phyloP scores from a whole-genome alignment of 495 filamentous ascomycete genomes.

The Tetracladium setigerum region DNA sequence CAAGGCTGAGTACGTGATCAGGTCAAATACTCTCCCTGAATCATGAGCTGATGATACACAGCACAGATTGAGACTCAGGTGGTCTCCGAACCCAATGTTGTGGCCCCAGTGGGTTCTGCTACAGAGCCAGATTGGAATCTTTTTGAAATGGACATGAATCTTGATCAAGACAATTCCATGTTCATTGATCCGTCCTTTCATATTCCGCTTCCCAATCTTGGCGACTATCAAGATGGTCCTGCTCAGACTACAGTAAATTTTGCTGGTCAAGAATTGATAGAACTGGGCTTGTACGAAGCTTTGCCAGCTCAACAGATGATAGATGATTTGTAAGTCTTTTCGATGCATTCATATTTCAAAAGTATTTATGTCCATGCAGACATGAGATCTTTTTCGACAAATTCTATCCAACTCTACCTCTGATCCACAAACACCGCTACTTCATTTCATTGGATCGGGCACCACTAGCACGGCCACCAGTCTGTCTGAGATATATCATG shows the following conservation, averaged over 20 bases:
- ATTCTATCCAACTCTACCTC: constrained; percentile 71
- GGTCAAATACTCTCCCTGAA: not conserved
- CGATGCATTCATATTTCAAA: not conserved
- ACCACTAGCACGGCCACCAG: constrained; percentile 74
- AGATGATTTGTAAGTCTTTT: constrained; percentile 66
- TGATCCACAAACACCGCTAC: constrained; percentile 82
- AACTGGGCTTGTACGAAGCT: constrained; percentile 83
- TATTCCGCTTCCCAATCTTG: constrained; percentile 1
- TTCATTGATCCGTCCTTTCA: constrained; percentile 12
- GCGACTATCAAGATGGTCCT: not conserved
- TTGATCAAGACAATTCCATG: constrained; percentile 7
- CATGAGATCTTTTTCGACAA: constrained; percentile 83
- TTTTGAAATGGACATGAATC: constrained; percentile 27
- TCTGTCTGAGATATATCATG: constrained; percentile 86
- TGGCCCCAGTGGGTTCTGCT: constrained; percentile 3
- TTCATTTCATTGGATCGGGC: constrained; percentile 68
- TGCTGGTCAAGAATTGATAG: constrained; percentile 82
- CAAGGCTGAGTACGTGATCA: constrained; percentile 65
- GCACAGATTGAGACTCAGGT: constrained; percentile 20
- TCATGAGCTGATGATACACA: constrained; percentile 1
- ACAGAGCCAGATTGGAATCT: constrained; percentile 3
- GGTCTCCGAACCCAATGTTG: constrained; percentile 1
- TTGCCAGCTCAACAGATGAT: constrained; percentile 80
- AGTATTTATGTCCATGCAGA: constrained; percentile 30
- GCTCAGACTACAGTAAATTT: constrained; percentile 28